Base-by-base conservation (phyloP, 306 rosid genomes). In the Castanea sativa region DNA sequence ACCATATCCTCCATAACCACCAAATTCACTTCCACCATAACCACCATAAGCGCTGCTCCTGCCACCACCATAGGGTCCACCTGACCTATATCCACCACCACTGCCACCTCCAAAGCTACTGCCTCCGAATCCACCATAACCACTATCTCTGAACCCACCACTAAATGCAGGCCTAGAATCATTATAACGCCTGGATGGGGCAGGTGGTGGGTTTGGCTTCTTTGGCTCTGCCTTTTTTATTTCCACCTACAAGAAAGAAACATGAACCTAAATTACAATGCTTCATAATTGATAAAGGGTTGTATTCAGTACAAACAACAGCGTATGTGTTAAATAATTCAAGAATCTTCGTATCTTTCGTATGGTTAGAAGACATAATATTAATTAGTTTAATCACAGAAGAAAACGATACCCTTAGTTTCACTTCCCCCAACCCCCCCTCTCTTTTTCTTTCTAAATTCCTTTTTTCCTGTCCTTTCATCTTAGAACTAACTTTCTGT, bases 171-270 rank as follows among this genome's bases (percentile, higher is more conserved):
- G 87, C 86, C 99, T 87, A 20, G 98, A 85, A 67, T 89, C 96
- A 70, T 84, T 89, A 60, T 90, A 90, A 29, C 99, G 95, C 80
- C 88, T 92, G n/a, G 97, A 89, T 25, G 97, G 85, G 68, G 98
- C 79, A 49, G 90, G 90, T 23, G 95, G 90, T 63, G 91, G 82
- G 81, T 87, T 91, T 55, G 97, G 84, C 87, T 95, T 95, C 85
- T 91, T 93, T 7, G 99, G 99, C 78, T 95, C 99, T n/a, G 99
- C 99, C 82, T 93, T 93, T 85, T 95, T 95, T 73, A 93, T 93
- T 84, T 95, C 99, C 86, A 95, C 99, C 99, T 95, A 85, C 74
- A 79, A 73, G 78, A 55, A 73, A 74, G 73, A 82, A 33, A 53
- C 49, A 30, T 5, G 15, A 14, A 51, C 25, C 41, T 71, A 38